phyloP scores from a whole-genome alignment of 2,329 filamentous ascomycete genomes.

The Calonectria pseudoreteaudii region DNA sequence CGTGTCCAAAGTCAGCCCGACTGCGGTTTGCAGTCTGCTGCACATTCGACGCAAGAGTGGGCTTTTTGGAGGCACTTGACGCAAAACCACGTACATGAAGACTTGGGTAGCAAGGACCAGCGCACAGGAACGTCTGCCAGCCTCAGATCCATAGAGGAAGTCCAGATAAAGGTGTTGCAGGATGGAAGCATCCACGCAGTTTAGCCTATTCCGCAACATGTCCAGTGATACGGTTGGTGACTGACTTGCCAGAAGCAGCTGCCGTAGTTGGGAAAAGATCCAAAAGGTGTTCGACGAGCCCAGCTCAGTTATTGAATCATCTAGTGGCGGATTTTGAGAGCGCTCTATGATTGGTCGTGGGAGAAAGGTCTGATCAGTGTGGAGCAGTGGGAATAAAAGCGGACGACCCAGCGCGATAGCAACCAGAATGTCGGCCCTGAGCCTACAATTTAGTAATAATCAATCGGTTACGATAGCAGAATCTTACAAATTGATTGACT shows the following conservation, averaged over 20 bases:
- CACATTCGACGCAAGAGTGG: not conserved
- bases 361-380: not conserved
- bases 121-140: not conserved
- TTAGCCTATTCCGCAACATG: not conserved
- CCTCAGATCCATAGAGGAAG: not conserved
- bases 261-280: not conserved
- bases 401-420: not conserved
- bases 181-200: not conserved
- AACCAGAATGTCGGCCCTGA: slow-evolving; percentile 10
- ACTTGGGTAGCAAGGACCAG: slow-evolving; percentile 1
- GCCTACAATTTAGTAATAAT: not conserved
- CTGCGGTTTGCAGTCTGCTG: not conserved
- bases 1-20: not conserved
- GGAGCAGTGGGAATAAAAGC: not conserved
- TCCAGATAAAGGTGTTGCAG: not conserved
- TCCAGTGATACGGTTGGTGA: not conserved
- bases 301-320: not conserved
- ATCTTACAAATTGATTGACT: slow-evolving; percentile 16
- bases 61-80: not conserved
- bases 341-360: not conserved
- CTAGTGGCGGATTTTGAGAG: not conserved
- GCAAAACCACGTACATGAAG: slow-evolving; percentile 1
- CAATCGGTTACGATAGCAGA: not conserved
- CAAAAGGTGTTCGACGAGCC: not conserved
- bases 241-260: not conserved